Percentiles rank a stretch among this genome's conserved stretches.
Evolutionary conservation across 177 flowering plant genomes (phyloP).

Genomic region (Vitis hybrid): DNA sequence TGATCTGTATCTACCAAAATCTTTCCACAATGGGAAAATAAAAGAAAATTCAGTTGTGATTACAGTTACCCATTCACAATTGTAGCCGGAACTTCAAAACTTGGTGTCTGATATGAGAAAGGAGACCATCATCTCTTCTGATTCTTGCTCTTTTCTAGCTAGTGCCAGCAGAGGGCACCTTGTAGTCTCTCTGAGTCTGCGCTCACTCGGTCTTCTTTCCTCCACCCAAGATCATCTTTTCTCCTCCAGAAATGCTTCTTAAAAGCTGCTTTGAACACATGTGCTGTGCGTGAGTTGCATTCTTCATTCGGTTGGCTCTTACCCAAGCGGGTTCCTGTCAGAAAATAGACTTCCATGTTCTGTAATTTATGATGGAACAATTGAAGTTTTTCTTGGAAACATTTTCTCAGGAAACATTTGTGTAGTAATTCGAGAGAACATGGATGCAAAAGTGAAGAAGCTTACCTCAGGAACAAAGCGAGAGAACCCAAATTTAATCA

Average conservation of each 20-base stretch:
- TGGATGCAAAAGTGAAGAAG: neutral
- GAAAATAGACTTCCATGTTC: neutral
- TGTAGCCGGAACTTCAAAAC: too few species aligned
- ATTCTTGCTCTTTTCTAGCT: too few species aligned
- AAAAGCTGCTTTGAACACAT: constrained; percentile 77
- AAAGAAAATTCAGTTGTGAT: too few species aligned
- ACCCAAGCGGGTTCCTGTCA: constrained; percentile 97
- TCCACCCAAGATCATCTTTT: constrained; percentile 3
- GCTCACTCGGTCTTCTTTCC: constrained; percentile 33
- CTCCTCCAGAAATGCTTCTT: constrained; percentile 59
- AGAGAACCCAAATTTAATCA: constrained; percentile 84
- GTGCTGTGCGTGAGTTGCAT: constrained; percentile 75
- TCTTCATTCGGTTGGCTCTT: constrained; percentile 69
- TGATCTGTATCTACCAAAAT: too few species aligned
- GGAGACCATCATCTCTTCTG: too few species aligned
- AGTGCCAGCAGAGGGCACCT: too few species aligned
- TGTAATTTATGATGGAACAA: neutral
- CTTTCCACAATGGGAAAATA: too few species aligned
- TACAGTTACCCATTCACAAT: too few species aligned
- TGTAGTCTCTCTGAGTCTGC: neutral
- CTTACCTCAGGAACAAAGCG: constrained; percentile 87
- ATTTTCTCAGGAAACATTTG: neutral
- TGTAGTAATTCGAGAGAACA: too few species aligned
- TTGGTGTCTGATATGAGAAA: too few species aligned
- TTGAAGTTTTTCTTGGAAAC: too few species aligned